Evolutionary conservation across 73 alveolate species (phyloP).

Genomic region (Stentor coeruleus): DNA sequence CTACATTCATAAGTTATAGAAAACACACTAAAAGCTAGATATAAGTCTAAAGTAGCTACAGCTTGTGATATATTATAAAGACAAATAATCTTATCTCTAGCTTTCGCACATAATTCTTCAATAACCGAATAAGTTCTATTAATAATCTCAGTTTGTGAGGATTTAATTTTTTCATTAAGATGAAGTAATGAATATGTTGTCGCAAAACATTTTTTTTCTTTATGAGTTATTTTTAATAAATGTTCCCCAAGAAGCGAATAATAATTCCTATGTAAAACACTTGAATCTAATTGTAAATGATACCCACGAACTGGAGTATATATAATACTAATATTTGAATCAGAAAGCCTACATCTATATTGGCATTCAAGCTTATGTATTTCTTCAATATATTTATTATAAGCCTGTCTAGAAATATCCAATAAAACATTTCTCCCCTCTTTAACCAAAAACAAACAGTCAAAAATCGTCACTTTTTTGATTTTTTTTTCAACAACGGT

Average conservation of each 20-base stretch:
- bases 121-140: background rate
- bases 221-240: background rate
- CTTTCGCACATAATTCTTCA: background rate
- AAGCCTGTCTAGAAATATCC: constrained; percentile 2
- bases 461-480: background rate
- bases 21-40: background rate
- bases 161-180: background rate
- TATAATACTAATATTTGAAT: background rate
- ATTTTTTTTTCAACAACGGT: background rate
- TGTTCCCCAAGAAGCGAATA: background rate
- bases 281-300: background rate
- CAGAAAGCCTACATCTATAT: background rate
- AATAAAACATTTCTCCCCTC: constrained; percentile 16
- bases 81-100: background rate
- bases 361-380: constrained; percentile 14
- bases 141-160: constrained; percentile 16
- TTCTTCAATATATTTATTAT: background rate
- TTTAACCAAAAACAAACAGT: background rate
- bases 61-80: constrained; percentile 6
- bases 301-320: background rate
- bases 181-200: background rate
- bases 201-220: constrained; percentile 11
- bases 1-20: background rate
- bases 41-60: background rate
- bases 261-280: background rate